Evolutionary conservation across 768 basidiomycete genomes (phyloP).

Genomic region (Lentinula aciculospora): DNA sequence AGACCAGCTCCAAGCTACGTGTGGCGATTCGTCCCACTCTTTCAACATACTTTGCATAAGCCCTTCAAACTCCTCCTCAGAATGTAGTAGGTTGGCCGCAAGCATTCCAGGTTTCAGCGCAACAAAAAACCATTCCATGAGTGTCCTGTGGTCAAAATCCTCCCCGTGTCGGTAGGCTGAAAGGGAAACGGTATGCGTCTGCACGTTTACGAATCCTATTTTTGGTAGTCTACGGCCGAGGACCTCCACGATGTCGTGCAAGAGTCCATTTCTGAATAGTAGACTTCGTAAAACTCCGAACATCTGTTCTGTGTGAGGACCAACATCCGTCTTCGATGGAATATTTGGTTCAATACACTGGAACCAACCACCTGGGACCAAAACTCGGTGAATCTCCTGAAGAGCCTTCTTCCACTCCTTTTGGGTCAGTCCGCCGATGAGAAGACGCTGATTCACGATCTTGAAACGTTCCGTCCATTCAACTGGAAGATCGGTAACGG

Average conservation of each 20-base stretch:
- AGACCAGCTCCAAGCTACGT: constrained; percentile 3
- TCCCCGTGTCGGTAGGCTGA: neutral
- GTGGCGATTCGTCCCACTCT: constrained; percentile 5
- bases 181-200: neutral
- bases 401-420: constrained; percentile 21
- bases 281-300: neutral
- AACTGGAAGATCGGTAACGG: constrained; percentile 20
- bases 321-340: neutral
- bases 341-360: constrained; percentile 21
- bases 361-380: constrained; percentile 24
- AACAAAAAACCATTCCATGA: neutral
- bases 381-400: constrained; percentile 22
- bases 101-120: constrained; percentile 1
- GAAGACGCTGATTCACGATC: constrained; percentile 26
- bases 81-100: neutral
- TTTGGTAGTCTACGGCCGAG: neutral
- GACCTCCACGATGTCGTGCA: neutral
- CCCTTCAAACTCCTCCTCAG: constrained; percentile 4
- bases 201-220: neutral
- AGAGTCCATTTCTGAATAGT: neutral
- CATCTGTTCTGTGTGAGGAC: neutral
- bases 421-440: constrained; percentile 20
- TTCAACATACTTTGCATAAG: neutral
- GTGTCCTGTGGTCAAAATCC: neutral
- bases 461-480: constrained; percentile 24